Percentiles rank a stretch among this genome's conserved stretches.
Evolutionary conservation across 768 basidiomycete species (phyloP).

Genomic region (Vararia minispora): DNA sequence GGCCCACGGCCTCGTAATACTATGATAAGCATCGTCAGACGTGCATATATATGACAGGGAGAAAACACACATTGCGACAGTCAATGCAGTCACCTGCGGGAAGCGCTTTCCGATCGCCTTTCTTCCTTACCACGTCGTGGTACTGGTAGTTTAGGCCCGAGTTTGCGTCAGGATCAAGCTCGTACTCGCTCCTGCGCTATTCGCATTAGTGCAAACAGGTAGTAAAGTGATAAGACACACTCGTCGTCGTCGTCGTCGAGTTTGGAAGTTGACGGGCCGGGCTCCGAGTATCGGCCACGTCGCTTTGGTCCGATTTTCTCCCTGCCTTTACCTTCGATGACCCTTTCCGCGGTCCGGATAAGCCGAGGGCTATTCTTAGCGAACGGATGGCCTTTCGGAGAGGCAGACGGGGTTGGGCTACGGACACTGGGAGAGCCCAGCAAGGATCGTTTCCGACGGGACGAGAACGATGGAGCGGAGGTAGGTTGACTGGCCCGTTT

Average conservation of each 20-base stretch:
- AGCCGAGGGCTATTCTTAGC: not conserved
- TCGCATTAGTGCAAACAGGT: no score
- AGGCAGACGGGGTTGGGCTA: no score
- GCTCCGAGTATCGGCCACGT: not conserved
- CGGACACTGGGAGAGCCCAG: conserved; percentile 5
- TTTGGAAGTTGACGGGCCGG: not conserved
- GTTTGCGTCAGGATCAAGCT: conserved; percentile 57
- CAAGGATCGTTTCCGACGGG: not conserved
- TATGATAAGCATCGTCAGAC: conserved; percentile 19
- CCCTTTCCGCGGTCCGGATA: not conserved
- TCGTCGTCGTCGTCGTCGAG: conserved; percentile 1
- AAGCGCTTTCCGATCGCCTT: conserved; percentile 50
- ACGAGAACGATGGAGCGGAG: not conserved
- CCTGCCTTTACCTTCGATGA: not conserved
- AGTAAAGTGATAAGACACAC: no score
- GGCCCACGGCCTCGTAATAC: conserved; percentile 75
- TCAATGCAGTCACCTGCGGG: conserved; percentile 74
- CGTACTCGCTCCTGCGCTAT: no score
- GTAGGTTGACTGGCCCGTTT: not conserved
- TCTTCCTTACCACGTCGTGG: conserved; percentile 66
- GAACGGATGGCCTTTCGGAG: conserved; percentile 6
- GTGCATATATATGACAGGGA: not conserved
- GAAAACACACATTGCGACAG: conserved; percentile 54
- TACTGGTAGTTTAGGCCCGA: conserved; percentile 56
- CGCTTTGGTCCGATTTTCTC: not conserved